Conservation (phyloP, 768 basidiomycete genomes). For the Hygrocybe punicea region DNA sequence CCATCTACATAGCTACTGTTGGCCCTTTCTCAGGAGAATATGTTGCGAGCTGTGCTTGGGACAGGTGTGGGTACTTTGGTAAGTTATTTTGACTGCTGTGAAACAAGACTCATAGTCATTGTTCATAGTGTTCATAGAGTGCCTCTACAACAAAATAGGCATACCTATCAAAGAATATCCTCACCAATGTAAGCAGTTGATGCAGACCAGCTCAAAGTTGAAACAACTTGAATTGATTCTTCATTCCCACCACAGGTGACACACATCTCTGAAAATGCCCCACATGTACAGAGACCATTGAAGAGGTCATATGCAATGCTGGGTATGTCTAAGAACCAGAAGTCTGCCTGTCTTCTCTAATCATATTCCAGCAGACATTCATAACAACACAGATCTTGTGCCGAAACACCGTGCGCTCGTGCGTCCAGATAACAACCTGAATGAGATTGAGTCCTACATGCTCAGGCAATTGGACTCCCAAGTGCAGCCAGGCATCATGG, state of each 20-base stretch:
- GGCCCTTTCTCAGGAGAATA: background rate
- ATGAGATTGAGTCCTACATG: background rate
- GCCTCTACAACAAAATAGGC: background rate
- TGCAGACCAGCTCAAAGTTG: background rate
- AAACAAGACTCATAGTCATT: background rate
- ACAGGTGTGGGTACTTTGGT: conserved; percentile 2
- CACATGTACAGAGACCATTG: background rate
- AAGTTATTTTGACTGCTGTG: background rate
- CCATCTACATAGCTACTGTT: background rate
- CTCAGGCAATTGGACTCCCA: background rate
- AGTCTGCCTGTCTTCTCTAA: background rate
- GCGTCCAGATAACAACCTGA: no score
- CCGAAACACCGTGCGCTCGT: background rate
- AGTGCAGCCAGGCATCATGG: background rate
- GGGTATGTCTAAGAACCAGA: background rate
- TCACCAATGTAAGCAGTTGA: background rate
- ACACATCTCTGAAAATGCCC: background rate
- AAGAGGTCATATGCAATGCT: background rate
- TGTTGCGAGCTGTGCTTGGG: background rate
- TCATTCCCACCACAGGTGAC: background rate
- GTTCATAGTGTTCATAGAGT: background rate
- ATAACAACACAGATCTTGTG: background rate
- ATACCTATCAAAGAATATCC: background rate
- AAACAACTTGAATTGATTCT: background rate
- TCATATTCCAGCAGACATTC: background rate